phyloP scores from a whole-genome alignment of 1,139 yeast species.

The Saccharomyces hybrid region DNA sequence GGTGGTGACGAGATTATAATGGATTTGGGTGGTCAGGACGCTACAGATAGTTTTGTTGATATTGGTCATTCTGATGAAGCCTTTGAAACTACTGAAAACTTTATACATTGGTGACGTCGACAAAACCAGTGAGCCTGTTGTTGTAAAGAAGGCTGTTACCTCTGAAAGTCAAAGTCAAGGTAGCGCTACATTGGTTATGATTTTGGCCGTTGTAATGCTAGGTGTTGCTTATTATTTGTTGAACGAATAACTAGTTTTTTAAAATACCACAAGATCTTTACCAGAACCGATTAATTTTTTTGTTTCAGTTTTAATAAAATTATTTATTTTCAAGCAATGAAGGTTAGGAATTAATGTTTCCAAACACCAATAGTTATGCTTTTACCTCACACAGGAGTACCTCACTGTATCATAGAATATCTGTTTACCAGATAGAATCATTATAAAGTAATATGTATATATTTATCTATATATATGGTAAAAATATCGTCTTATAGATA shows the following conservation, averaged over 20 bases:
- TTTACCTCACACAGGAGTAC: not conserved
- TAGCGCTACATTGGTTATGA: conserved; percentile 36
- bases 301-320: not conserved
- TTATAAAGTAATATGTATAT: not conserved
- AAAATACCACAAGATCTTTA: not conserved
- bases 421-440: not conserved
- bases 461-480: not conserved
- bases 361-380: not conserved
- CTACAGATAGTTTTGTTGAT: conserved; percentile 90
- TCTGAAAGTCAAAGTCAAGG: conserved; percentile 32
- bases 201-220: conserved; percentile 44
- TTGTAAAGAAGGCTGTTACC: conserved; percentile 12
- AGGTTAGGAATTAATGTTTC: not conserved
- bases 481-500: not conserved
- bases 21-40: conserved; percentile 88
- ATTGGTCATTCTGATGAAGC: conserved; percentile 98
- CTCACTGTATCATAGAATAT: not conserved
- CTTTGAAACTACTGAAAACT: conserved; percentile 59
- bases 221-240: conserved; percentile 51
- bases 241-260: conserved; percentile 12
- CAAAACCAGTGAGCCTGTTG: conserved; percentile 31
- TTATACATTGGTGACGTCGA: conserved; percentile 66
- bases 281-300: not conserved
- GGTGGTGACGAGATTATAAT: conserved; percentile 97
- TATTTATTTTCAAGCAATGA: not conserved